Percentiles rank a stretch among this genome's conserved stretches.
Evolutionary conservation across 805 yeast genomes (phyloP).

Genomic region (Blastobotrys mokoenaii): DNA sequence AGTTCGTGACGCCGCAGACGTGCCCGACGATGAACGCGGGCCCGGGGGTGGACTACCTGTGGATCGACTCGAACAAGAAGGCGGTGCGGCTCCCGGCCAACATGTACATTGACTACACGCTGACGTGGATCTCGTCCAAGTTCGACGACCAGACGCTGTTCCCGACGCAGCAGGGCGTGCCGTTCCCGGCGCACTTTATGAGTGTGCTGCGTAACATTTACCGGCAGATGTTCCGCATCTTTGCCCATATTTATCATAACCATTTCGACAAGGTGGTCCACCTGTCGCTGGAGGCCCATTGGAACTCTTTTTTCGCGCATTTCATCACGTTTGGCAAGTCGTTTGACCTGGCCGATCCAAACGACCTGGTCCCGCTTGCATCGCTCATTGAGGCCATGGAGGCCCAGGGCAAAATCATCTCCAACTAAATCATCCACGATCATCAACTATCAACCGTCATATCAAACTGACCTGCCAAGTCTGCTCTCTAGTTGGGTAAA

Average conservation of each 20-base stretch:
- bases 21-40: constrained; percentile 96
- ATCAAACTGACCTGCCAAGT: too few relatives aligned
- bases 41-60: constrained; percentile 78
- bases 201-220: constrained; percentile 80
- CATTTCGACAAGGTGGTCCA: constrained; percentile 94
- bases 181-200: constrained; percentile 80
- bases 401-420: constrained; percentile 70
- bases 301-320: constrained; percentile 96
- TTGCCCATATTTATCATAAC: constrained; percentile 90
- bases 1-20: constrained; percentile 81
- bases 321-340: constrained; percentile 81
- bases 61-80: constrained; percentile 79
- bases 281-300: constrained; percentile 87
- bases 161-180: constrained; percentile 82
- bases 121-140: constrained; percentile 83
- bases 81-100: constrained; percentile 83
- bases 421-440: neutral
- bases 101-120: constrained; percentile 85
- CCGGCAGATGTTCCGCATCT: constrained; percentile 88
- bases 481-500: too few relatives aligned
- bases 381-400: constrained; percentile 75
- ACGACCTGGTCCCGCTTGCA: constrained; percentile 70
- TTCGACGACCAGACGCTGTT: constrained; percentile 82
- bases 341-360: constrained; percentile 68
- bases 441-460: too few relatives aligned